Conservation (phyloP, 768 basidiomycete species). For the Cytidiella melzeri region DNA sequence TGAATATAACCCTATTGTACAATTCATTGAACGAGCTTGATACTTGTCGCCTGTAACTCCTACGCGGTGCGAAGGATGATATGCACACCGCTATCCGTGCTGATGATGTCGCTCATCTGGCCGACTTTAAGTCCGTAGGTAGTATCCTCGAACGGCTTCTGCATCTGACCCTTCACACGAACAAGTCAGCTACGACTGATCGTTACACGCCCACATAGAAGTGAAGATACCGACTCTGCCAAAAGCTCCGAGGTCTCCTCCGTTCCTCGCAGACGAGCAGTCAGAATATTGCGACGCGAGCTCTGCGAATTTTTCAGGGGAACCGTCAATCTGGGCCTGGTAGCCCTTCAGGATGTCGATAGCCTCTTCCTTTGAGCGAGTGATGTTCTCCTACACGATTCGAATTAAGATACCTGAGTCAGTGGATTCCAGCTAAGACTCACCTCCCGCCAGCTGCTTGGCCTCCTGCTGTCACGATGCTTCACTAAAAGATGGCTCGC, state of each 20-base stretch:
- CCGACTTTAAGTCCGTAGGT: slow-evolving; percentile 66
- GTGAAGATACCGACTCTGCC: slow-evolving; percentile 31
- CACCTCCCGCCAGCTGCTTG: slow-evolving; percentile 84
- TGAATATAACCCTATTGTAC: too few species aligned
- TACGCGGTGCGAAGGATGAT: slow-evolving; percentile 81
- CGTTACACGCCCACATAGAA: too few species aligned
- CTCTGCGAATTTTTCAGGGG: slow-evolving; percentile 57
- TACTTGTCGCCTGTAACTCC: neutral
- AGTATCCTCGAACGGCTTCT: slow-evolving; percentile 94
- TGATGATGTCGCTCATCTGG: slow-evolving; percentile 75
- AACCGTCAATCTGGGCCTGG: slow-evolving; percentile 51
- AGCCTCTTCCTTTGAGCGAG: slow-evolving; percentile 86
- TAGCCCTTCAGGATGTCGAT: slow-evolving; percentile 66
- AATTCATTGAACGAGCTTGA: slow-evolving; percentile 25
- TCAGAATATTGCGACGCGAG: slow-evolving; percentile 79
- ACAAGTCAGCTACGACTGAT: neutral
- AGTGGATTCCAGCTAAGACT: slow-evolving; percentile 22
- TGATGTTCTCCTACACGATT: slow-evolving; percentile 57
- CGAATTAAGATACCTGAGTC: too few species aligned
- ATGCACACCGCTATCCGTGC: slow-evolving; percentile 93
- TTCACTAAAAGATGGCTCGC: slow-evolving; percentile 97
- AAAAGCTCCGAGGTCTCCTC: slow-evolving; percentile 89
- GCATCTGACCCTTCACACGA: slow-evolving; percentile 69
- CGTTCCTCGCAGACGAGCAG: slow-evolving; percentile 77
- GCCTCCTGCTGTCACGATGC: slow-evolving; percentile 72